Evolutionary conservation across 306 rosid genomes (phyloP).

Genomic region (Medicago lupulina): DNA sequence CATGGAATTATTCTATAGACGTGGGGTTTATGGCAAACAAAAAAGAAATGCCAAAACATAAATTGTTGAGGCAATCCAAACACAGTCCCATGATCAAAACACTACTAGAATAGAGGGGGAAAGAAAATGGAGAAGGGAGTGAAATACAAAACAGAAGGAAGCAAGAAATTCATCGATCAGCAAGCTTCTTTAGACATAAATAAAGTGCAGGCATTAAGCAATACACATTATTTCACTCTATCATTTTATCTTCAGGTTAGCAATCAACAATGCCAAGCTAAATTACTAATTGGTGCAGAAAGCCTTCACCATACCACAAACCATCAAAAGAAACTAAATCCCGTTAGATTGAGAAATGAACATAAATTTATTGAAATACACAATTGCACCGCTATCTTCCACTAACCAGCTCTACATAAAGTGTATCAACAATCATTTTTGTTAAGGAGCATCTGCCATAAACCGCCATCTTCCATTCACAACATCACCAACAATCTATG

Average conservation of each 20-base stretch:
- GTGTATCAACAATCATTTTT: background rate
- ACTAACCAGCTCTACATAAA: background rate
- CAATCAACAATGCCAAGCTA: slow-evolving; percentile 26
- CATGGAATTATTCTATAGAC: background rate
- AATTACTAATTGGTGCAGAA: slow-evolving; percentile 8
- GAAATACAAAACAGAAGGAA: slow-evolving; percentile 3
- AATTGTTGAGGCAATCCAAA: background rate
- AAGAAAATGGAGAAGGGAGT: background rate
- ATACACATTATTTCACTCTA: background rate
- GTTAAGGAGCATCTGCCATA: background rate
- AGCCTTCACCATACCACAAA: slow-evolving; percentile 7
- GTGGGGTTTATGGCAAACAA: background rate
- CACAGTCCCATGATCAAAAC: background rate
- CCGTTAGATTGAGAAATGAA: slow-evolving; percentile 16
- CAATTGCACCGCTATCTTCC: slow-evolving; percentile 10
- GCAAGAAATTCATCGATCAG: background rate
- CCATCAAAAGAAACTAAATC: slow-evolving; percentile 20
- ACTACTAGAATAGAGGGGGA: background rate
- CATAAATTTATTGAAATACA: background rate
- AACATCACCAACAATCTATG: background rate
- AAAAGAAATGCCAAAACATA: background rate
- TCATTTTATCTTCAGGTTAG: background rate
- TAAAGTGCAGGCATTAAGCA: background rate
- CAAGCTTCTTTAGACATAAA: background rate
- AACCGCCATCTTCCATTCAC: background rate